These are phyloP conservation scores for Populus trichocarpa DNA, from an alignment of 441 rosid genomes.

Conservation along the genomic window DNA sequence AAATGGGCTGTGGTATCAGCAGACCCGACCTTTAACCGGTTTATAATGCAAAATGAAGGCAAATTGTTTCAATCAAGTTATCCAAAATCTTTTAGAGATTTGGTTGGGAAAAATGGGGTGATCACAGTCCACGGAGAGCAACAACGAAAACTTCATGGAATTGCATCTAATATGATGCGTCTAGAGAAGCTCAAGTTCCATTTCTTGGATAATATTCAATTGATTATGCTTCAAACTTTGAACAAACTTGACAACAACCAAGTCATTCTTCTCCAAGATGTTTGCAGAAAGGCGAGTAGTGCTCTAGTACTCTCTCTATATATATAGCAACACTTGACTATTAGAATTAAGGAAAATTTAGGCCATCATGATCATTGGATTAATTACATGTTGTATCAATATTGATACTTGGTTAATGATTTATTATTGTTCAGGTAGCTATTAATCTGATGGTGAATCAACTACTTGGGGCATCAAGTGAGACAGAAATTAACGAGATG, in stretches of 20 bases:
- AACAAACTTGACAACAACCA: slow-evolving; percentile 37
- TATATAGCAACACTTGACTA: background rate
- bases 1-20: slow-evolving; percentile 70
- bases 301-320: too few species aligned
- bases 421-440: slow-evolving; percentile 46
- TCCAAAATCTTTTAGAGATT: slow-evolving; percentile 77
- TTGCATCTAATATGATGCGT: slow-evolving; percentile 76
- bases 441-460: slow-evolving; percentile 82
- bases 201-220: slow-evolving; percentile 58
- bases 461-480: slow-evolving; percentile 57
- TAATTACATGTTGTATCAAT: background rate
- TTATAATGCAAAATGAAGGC: slow-evolving; percentile 77
- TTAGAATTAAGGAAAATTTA: background rate
- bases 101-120: slow-evolving; percentile 84
- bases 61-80: slow-evolving; percentile 74
- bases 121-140: slow-evolving; percentile 76
- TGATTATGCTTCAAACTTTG: slow-evolving; percentile 48
- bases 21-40: slow-evolving; percentile 63
- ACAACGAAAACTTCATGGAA: slow-evolving; percentile 68
- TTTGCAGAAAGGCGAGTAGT: slow-evolving; percentile 68
- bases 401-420: background rate
- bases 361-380: background rate
- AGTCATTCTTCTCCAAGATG: slow-evolving; percentile 64
- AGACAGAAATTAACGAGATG: slow-evolving; percentile 67
- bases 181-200: slow-evolving; percentile 60